A percentile compares a stretch with the other conserved stretches of the same genome.
phyloP scores from a whole-genome alignment of 805 yeast species.

The Metschnikowia kunwiensis region DNA sequence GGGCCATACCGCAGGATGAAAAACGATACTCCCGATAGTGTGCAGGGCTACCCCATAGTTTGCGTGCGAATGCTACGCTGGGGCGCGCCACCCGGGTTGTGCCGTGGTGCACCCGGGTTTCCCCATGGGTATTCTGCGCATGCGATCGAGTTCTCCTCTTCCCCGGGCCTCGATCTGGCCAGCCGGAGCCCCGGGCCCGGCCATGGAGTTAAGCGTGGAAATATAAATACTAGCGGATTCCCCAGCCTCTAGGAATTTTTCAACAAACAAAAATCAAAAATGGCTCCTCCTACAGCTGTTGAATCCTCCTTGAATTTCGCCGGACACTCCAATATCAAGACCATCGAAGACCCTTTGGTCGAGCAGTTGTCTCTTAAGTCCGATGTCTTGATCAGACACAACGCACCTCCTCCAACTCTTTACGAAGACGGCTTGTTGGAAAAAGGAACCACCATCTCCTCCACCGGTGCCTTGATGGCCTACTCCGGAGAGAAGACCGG shows the following conservation, averaged over 20 bases:
- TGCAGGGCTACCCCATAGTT: conserved; percentile 6
- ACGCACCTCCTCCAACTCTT: conserved; percentile 87
- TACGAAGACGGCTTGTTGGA: conserved; percentile 94
- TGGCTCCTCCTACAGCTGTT: conserved; percentile 46
- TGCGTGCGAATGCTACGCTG: neutral
- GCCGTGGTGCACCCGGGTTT: conserved; percentile 13
- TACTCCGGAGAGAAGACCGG: conserved; percentile 96
- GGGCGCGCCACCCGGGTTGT: conserved; percentile 1
- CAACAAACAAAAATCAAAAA: conserved; percentile 10
- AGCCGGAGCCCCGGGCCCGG: conserved; percentile 9
- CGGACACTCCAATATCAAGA: conserved; percentile 37
- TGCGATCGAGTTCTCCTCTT: conserved; percentile 11
- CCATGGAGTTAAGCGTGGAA: conserved; percentile 8
- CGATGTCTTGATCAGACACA: conserved; percentile 75
- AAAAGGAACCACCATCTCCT: conserved; percentile 84
- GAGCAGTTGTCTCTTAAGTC: conserved; percentile 47
- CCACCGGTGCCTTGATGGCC: conserved; percentile 94
- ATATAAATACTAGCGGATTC: conserved; percentile 11
- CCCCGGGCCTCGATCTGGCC: conserved; percentile 9
- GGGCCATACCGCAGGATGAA: conserved; percentile 1
- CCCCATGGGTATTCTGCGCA: conserved; percentile 9
- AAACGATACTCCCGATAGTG: conserved; percentile 1
- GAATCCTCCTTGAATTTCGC: conserved; percentile 43
- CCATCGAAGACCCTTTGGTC: conserved; percentile 41
- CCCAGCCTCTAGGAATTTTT: conserved; percentile 1